Conservation (phyloP, 768 basidiomycete species). For the Hygrophoropsis aurantiaca region DNA sequence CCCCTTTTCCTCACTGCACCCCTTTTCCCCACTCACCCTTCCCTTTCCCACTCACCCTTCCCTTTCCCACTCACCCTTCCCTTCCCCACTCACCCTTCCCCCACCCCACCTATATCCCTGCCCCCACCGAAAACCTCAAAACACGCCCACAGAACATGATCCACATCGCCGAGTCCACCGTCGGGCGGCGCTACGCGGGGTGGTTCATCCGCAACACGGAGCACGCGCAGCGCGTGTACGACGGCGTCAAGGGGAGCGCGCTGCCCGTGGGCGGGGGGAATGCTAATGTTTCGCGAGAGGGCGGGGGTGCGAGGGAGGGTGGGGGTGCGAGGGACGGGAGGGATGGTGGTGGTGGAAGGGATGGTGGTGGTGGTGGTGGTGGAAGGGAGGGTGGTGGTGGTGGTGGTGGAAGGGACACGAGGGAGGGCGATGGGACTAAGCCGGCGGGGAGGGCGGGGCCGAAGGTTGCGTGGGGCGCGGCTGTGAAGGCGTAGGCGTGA, state of each 20-base stretch:
- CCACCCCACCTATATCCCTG: not conserved
- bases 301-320: not conserved
- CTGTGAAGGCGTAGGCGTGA: not conserved
- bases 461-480: not conserved
- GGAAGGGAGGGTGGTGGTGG: no score
- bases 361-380: not conserved
- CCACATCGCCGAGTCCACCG: conserved; percentile 92
- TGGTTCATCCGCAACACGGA: conserved; percentile 98
- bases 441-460: no score
- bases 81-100: no score
- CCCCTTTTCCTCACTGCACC: no score
- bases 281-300: not conserved
- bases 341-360: no score
- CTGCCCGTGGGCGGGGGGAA: conserved; percentile 48
- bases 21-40: no score
- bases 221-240: conserved; percentile 83
- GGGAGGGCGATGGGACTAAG: no score
- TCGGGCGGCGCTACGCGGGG: conserved; percentile 90
- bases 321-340: no score
- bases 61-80: no score
- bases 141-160: conserved; percentile 77
- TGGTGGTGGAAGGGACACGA: no score
- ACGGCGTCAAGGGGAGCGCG: conserved; percentile 65
- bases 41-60: no score
- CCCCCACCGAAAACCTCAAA: not conserved